A percentile compares a stretch with the other conserved stretches of the same genome.
These are phyloP conservation scores for Stagonosporopsis vannaccii DNA, from an alignment of 2,329 filamentous ascomycete genomes.

Conservation along the genomic window DNA sequence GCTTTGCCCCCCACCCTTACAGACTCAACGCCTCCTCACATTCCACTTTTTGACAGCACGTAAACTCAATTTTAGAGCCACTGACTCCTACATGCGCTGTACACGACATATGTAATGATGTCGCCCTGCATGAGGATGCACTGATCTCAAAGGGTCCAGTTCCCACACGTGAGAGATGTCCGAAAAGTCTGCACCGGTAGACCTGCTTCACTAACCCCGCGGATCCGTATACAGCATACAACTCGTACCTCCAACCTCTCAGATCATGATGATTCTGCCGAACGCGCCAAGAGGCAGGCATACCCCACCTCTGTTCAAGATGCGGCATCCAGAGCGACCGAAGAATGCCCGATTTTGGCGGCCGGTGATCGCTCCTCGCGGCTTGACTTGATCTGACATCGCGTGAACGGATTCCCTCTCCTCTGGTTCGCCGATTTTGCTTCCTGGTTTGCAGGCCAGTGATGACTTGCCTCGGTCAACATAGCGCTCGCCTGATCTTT, in stretches of 20 bases:
- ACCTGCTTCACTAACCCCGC: conserved; percentile 15
- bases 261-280: conserved; percentile 25
- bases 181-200: conserved; percentile 9
- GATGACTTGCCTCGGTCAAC: conserved; percentile 24
- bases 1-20: conserved; percentile 12
- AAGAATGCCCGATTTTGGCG: conserved; percentile 40
- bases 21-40: conserved; percentile 2
- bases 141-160: conserved; percentile 7
- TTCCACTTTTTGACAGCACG: conserved; percentile 6
- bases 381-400: conserved; percentile 28
- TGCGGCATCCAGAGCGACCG: conserved; percentile 27
- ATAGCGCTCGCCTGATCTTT: conserved; percentile 25
- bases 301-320: conserved; percentile 15
- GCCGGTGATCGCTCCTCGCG: conserved; percentile 27
- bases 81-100: conserved; percentile 9
- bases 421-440: conserved; percentile 17
- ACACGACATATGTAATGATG: conserved; percentile 13
- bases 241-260: conserved; percentile 11
- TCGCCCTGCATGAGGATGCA: conserved; percentile 15
- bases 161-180: conserved; percentile 8
- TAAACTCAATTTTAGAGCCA: conserved; percentile 6
- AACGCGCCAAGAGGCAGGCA: conserved; percentile 20
- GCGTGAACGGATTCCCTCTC: conserved; percentile 18
- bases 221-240: conserved; percentile 6
- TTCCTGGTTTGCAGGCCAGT: conserved; percentile 20